Conservation (phyloP, 345 rosid species). For the Moricandia moricandioides region DNA sequence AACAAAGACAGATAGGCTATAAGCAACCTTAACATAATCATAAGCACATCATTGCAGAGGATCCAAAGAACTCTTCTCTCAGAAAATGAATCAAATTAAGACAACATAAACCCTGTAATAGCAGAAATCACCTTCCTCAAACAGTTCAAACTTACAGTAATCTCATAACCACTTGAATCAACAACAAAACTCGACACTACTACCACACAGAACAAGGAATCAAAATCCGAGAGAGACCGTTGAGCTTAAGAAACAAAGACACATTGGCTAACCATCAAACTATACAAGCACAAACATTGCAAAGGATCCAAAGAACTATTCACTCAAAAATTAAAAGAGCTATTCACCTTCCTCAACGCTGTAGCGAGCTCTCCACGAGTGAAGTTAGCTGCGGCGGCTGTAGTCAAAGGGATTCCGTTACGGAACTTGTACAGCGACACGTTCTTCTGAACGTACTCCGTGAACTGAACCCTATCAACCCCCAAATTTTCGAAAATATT, state of each 20-base stretch:
- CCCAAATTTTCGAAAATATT: background rate
- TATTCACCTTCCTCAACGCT: conserved; percentile 55
- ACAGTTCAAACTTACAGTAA: too few relatives aligned
- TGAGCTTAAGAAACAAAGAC: background rate
- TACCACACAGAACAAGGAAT: too few relatives aligned
- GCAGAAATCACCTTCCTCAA: conserved; percentile 46
- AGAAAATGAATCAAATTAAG: too few relatives aligned
- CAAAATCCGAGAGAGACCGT: background rate
- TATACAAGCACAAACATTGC: background rate
- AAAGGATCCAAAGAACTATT: background rate
- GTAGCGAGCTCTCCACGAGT: conserved; percentile 95
- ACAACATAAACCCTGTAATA: background rate
- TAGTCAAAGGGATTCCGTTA: conserved; percentile 88
- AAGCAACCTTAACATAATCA: background rate
- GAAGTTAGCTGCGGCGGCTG: conserved; percentile 84
- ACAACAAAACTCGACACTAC: too few relatives aligned
- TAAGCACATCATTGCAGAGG: background rate
- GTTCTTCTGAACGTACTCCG: conserved; percentile 95
- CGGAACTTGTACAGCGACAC: conserved; percentile 86
- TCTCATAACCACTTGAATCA: too few relatives aligned
- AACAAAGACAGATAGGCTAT: background rate
- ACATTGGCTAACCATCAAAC: background rate
- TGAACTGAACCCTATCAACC: conserved; percentile 73
- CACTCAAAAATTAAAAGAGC: background rate
- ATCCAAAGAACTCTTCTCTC: background rate